Evolutionary conservation across 345 rosid species (phyloP).

Genomic region (Gossypium rotundifolium): DNA sequence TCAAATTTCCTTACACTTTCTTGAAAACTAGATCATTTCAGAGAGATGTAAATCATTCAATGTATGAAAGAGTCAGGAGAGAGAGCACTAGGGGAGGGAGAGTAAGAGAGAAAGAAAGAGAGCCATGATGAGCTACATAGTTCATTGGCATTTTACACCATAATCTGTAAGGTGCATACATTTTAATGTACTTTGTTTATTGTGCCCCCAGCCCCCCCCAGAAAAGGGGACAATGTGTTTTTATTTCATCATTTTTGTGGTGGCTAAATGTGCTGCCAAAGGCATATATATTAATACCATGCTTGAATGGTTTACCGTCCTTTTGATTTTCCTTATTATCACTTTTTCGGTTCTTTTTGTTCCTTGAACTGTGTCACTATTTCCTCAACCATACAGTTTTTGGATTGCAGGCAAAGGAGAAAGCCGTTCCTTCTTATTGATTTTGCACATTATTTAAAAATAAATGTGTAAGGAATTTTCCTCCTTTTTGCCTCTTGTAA

Average conservation of each 20-base stretch:
- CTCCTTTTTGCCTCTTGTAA: neutral
- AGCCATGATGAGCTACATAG: neutral
- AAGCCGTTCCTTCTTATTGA: conserved; percentile 83
- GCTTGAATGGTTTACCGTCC: neutral
- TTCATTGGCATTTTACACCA: neutral
- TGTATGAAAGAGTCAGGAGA: neutral
- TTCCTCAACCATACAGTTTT: neutral
- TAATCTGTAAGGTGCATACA: neutral
- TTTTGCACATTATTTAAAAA: conserved; percentile 63
- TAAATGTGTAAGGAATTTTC: conserved; percentile 63
- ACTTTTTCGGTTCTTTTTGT: neutral
- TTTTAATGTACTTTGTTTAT: neutral
- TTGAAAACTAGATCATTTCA: neutral
- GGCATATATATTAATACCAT: too few species aligned
- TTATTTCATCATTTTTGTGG: neutral
- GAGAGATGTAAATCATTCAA: neutral
- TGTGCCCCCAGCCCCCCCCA: too few species aligned
- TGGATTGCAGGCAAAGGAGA: conserved; percentile 52
- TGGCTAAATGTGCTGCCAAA: neutral
- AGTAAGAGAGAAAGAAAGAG: neutral
- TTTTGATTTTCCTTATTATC: neutral
- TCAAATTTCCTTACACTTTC: neutral
- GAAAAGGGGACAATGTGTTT: neutral
- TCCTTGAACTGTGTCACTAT: neutral
- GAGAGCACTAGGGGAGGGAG: neutral